Percentiles rank a stretch among this genome's conserved stretches.
These are phyloP conservation scores for Lactarius psammicola DNA, from an alignment of 768 basidiomycete genomes.

Conservation along the genomic window DNA sequence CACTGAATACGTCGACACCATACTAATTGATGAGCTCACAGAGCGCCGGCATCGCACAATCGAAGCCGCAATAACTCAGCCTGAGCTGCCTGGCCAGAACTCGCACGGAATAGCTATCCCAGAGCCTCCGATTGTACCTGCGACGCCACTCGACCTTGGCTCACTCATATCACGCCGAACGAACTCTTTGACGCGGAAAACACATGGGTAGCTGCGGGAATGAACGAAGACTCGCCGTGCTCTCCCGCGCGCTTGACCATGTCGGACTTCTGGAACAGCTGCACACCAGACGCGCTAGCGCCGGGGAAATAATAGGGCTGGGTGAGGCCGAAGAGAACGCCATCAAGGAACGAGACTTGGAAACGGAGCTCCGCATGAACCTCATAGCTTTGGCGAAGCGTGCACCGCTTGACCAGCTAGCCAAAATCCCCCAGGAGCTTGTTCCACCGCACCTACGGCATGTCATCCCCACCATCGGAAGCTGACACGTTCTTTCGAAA, in stretches of 20 bases:
- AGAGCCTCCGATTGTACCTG: neutral
- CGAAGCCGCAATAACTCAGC: neutral
- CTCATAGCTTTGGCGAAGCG: slow-evolving; percentile 75
- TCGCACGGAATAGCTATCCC: neutral
- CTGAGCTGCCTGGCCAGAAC: neutral
- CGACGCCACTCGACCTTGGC: slow-evolving; percentile 41
- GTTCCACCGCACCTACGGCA: slow-evolving; percentile 27
- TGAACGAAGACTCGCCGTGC: slow-evolving; percentile 46
- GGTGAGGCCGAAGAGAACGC: slow-evolving; percentile 16
- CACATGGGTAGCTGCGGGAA: slow-evolving; percentile 36
- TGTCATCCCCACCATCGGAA: slow-evolving; percentile 28
- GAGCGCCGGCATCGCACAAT: slow-evolving; percentile 24
- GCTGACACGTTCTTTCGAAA: neutral
- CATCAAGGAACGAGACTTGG: slow-evolving; percentile 45
- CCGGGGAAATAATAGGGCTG: slow-evolving; percentile 20
- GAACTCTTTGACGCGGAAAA: slow-evolving; percentile 43
- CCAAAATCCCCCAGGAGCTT: slow-evolving; percentile 25
- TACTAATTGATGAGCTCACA: slow-evolving; percentile 23
- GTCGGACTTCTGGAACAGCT: slow-evolving; percentile 54
- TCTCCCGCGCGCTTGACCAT: slow-evolving; percentile 57
- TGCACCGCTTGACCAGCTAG: slow-evolving; percentile 57
- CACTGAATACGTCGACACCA: slow-evolving; percentile 13
- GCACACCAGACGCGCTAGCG: slow-evolving; percentile 34
- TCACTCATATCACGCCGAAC: slow-evolving; percentile 42
- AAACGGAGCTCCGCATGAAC: slow-evolving; percentile 66